Evolutionary conservation across 768 basidiomycete genomes (phyloP), one percentile per base, ranked within the genome.

Genomic region (Naematelia encephala): DNA sequence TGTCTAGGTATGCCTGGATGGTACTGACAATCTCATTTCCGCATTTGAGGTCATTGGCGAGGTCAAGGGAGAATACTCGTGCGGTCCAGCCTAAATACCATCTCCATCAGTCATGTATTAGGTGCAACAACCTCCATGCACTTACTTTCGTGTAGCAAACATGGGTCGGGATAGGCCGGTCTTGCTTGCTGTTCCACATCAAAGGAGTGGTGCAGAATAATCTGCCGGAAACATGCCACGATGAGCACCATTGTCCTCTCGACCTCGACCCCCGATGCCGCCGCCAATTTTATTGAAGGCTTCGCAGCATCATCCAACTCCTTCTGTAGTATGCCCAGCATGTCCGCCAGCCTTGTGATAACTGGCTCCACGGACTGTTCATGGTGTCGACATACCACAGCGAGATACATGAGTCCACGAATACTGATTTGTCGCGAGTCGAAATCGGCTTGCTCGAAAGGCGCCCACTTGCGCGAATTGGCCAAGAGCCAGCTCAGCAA

Each of bases 371-470:
- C 64, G 4, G 82, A 74, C 10, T 86, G 69, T 0, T 74, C 68
- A 39, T 84, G 82, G 27, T 84, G 83, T 21, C 83, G 80, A 68
- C 86, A 78, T 11, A 89, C 80, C 34, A 83, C 82, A 1, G 83
- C 83, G 46, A 90, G 81, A 69, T 86, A 84, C 81, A 86, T 84
- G 71, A 87, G 80, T 2, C 87, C 89, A 2, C 87, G 84, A 48
- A 96, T 84, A 60, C 84, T 83, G n/a, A 85, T 84, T n/a, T 82
- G 74, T 14, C 89, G 83, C 0, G 87, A 85, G 14, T 81, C 79
- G 16, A 80, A 75, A 61, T 89, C 86, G 0, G 86, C 86, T 23
- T 82, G 77, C n/a, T 79, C 78, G 73, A 92, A 91, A 54, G 79
- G 76, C 55, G 89, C 80, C 66, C 88, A 90, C 25, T 81, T 82